Conservation (phyloP, 1,284 basidiomycete species). For the Caloboletus firmus region DNA sequence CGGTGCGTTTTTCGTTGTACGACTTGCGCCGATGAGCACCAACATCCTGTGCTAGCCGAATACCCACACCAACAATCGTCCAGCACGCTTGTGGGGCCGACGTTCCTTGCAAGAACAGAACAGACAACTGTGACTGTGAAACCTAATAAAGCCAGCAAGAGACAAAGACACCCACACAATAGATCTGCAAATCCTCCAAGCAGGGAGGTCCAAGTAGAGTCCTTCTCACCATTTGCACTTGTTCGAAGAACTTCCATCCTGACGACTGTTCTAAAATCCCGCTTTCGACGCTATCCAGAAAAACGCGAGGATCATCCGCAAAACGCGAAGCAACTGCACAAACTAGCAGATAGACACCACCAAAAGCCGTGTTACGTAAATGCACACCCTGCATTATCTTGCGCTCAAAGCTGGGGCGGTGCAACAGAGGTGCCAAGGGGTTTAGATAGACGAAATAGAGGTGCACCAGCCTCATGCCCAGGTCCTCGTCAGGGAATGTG, state of each 20-base stretch:
- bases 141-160: neutral
- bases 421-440: slow-evolving; percentile 68
- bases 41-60: slow-evolving; percentile 67
- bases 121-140: slow-evolving; percentile 39
- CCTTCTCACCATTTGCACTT: slow-evolving; percentile 53
- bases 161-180: slow-evolving; percentile 39
- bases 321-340: slow-evolving; percentile 75
- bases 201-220: slow-evolving; percentile 50
- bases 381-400: slow-evolving; percentile 59
- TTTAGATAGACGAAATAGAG: slow-evolving; percentile 70
- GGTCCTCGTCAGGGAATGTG: slow-evolving; percentile 60
- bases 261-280: slow-evolving; percentile 47
- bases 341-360: slow-evolving; percentile 66
- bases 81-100: slow-evolving; percentile 71
- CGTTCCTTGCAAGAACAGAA: slow-evolving; percentile 54
- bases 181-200: slow-evolving; percentile 62
- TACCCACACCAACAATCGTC: slow-evolving; percentile 69
- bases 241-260: slow-evolving; percentile 77
- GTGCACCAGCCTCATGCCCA: slow-evolving; percentile 62
- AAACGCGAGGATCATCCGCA: slow-evolving; percentile 62
- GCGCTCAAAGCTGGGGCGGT: slow-evolving; percentile 73
- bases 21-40: slow-evolving; percentile 61
- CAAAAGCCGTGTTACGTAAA: slow-evolving; percentile 60
- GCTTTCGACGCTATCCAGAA: slow-evolving; percentile 40
- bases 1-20: slow-evolving; percentile 38